phyloP scores from a whole-genome alignment of 257 asterid genomes.

The Paulownia fortunei region DNA sequence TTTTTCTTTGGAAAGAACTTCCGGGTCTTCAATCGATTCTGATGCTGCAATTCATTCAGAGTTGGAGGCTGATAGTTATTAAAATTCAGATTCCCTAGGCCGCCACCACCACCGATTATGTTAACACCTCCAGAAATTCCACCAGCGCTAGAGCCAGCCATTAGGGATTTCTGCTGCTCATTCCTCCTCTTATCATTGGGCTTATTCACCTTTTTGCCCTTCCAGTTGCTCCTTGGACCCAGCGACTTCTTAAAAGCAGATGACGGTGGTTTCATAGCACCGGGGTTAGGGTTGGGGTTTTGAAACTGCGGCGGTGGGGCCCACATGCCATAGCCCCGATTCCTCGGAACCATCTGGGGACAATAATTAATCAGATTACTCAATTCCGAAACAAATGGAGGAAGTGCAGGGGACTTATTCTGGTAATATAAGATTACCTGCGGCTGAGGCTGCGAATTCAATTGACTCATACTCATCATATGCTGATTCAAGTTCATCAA shows the following conservation, averaged over 20 bases:
- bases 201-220: conserved; percentile 62
- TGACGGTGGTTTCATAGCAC: conserved; percentile 43
- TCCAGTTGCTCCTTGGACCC: conserved; percentile 74
- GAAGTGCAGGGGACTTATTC: background rate
- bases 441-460: conserved; percentile 49
- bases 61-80: conserved; percentile 68
- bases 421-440: conserved; percentile 40
- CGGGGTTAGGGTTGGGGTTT: conserved; percentile 42
- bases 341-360: conserved; percentile 57
- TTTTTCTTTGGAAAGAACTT: conserved; percentile 64
- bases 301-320: conserved; percentile 48
- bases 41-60: conserved; percentile 66
- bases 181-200: conserved; percentile 52
- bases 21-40: conserved; percentile 67
- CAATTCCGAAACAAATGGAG: background rate
- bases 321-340: conserved; percentile 70
- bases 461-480: conserved; percentile 43
- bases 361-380: background rate
- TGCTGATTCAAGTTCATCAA: conserved; percentile 48
- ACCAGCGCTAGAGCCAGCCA: conserved; percentile 43
- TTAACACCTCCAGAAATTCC: conserved; percentile 29
- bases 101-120: conserved; percentile 16
- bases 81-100: conserved; percentile 39
- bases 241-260: conserved; percentile 42
- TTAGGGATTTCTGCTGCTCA: conserved; percentile 45